Evolutionary conservation across 768 basidiomycete species (phyloP).

Genomic region (Trametes punicea): DNA sequence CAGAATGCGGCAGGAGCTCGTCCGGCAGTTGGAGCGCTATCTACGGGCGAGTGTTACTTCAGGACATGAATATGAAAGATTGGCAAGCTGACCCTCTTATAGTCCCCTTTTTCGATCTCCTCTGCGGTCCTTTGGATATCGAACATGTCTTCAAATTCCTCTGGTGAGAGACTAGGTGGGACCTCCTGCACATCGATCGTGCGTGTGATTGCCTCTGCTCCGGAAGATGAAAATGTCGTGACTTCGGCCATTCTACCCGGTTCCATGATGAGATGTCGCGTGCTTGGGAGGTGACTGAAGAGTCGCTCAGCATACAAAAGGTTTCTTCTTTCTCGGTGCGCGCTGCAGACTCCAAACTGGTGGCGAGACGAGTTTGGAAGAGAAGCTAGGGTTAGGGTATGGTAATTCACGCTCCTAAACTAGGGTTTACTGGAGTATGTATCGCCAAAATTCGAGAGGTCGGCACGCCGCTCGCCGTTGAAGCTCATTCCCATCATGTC

Average conservation of each 20-base stretch:
- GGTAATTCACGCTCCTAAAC: conserved; percentile 1
- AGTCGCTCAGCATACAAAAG: background rate
- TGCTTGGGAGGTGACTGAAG: background rate
- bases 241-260: conserved; percentile 22
- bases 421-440: background rate
- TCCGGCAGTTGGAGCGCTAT: conserved; percentile 96
- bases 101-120: conserved; percentile 58
- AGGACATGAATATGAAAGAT: background rate
- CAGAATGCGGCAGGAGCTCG: conserved; percentile 82
- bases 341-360: background rate
- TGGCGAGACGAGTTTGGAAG: background rate
- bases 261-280: no score
- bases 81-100: conserved; percentile 56
- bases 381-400: background rate
- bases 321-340: background rate
- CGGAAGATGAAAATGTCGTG: conserved; percentile 50
- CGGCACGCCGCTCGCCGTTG: conserved; percentile 7
- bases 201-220: conserved; percentile 61
- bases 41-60: conserved; percentile 34
- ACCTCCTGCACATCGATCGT: conserved; percentile 42
- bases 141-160: conserved; percentile 62
- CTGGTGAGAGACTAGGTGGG: conserved; percentile 25
- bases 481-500: conserved; percentile 27
- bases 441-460: conserved; percentile 14
- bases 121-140: conserved; percentile 67